phyloP scores from a whole-genome alignment of 306 rosid genomes.

The Prunus mongolica region DNA sequence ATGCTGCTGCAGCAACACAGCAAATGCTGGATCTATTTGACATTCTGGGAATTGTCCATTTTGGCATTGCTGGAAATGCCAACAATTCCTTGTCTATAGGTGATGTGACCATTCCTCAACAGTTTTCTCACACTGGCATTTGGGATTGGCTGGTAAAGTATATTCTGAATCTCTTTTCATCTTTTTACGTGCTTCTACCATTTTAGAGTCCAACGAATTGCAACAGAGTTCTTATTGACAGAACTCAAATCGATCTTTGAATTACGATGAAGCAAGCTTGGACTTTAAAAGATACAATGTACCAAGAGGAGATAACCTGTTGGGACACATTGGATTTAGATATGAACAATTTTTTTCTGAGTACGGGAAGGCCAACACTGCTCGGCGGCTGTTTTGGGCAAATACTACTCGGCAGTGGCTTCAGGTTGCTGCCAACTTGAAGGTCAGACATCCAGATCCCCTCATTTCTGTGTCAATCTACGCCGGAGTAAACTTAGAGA shows the following conservation, averaged over 20 bases:
- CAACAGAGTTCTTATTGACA: not conserved
- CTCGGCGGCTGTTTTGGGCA: conserved; percentile 28
- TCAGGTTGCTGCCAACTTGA: conserved; percentile 31
- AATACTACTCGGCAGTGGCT: conserved; percentile 35
- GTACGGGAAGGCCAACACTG: conserved; percentile 18
- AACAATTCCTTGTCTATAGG: conserved; percentile 48
- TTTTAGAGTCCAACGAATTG: not conserved
- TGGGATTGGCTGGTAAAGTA: conserved; percentile 47
- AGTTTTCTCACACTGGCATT: conserved; percentile 37
- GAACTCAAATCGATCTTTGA: conserved; percentile 32
- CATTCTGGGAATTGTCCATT: conserved; percentile 42
- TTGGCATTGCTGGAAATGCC: conserved; percentile 48
- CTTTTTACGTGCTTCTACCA: not conserved
- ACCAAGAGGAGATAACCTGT: conserved; percentile 31
- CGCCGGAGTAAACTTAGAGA: not conserved
- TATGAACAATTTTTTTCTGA: conserved; percentile 30
- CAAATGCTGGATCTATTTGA: conserved; percentile 48
- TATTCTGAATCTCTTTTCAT: not conserved
- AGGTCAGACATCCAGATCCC: conserved; percentile 14
- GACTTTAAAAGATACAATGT: conserved; percentile 29
- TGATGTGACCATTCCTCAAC: conserved; percentile 42
- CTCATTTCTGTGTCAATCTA: not conserved
- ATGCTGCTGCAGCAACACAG: conserved; percentile 48
- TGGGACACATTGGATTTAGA: conserved; percentile 33
- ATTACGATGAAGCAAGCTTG: conserved; percentile 10